Percentiles rank a stretch among this genome's conserved stretches.
Evolutionary conservation across 306 rosid species (phyloP).

Genomic region (Cucumis hystrix): DNA sequence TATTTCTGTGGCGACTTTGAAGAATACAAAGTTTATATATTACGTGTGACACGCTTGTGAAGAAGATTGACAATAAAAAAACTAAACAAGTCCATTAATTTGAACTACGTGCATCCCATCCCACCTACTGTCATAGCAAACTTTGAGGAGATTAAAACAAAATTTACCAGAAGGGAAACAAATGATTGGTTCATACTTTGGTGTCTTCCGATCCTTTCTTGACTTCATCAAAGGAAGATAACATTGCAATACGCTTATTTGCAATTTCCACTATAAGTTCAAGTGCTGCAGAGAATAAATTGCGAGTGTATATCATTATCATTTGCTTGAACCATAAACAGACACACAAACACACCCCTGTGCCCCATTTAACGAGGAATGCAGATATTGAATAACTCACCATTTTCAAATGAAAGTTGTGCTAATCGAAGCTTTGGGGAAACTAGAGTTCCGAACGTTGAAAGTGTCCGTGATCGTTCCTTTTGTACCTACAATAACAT

Average conservation of each 20-base stretch:
- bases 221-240: slow-evolving; percentile 36
- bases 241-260: slow-evolving; percentile 46
- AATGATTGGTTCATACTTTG: background rate
- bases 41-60: background rate
- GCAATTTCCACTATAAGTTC: slow-evolving; percentile 68
- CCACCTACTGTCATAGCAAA: background rate
- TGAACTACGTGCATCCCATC: background rate
- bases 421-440: slow-evolving; percentile 82
- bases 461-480: slow-evolving; percentile 51
- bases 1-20: background rate
- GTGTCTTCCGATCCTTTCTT: slow-evolving; percentile 26
- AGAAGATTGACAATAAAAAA: background rate
- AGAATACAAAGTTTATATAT: background rate
- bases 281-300: slow-evolving; percentile 37
- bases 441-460: slow-evolving; percentile 64
- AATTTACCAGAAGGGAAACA: background rate
- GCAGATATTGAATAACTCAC: slow-evolving; percentile 11
- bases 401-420: slow-evolving; percentile 82
- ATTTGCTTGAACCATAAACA: background rate
- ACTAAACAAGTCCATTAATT: background rate
- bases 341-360: background rate
- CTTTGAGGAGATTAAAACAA: background rate
- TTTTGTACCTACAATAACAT: slow-evolving; percentile 33
- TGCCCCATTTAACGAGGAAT: background rate
- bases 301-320: background rate